Conservation (phyloP, 768 basidiomycete species). For the Multifurca ochricompacta region DNA sequence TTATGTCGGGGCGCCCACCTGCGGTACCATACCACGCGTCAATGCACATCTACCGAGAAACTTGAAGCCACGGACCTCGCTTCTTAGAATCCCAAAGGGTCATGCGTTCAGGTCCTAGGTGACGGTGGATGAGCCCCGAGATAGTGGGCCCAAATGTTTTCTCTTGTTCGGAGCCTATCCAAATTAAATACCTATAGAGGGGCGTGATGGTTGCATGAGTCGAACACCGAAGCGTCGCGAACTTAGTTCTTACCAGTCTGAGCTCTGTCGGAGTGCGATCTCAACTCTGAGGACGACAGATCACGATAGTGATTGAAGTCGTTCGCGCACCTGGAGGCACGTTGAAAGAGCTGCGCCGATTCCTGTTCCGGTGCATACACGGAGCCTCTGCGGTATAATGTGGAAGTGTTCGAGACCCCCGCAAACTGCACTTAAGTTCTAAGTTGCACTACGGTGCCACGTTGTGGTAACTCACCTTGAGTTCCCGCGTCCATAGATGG, state of each 20-base stretch:
- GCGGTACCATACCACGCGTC: neutral
- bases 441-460: neutral
- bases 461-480: slow-evolving; percentile 46
- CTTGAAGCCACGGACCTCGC: slow-evolving; percentile 26
- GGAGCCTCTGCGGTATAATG: slow-evolving; percentile 70
- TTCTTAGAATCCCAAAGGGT: slow-evolving; percentile 72
- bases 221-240: neutral
- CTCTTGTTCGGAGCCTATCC: slow-evolving; percentile 82
- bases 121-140: slow-evolving; percentile 58
- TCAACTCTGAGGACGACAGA: neutral
- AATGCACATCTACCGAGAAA: neutral
- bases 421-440: slow-evolving; percentile 45
- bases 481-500: slow-evolving; percentile 68
- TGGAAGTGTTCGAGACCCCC: slow-evolving; percentile 74
- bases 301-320: too few relatives aligned
- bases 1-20: slow-evolving; percentile 68
- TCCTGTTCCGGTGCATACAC: slow-evolving; percentile 77
- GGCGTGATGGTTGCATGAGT: slow-evolving; percentile 4
- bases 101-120: slow-evolving; percentile 66
- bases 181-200: slow-evolving; percentile 59
- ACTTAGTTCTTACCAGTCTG: slow-evolving; percentile 48
- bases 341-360: slow-evolving; percentile 75
- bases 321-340: slow-evolving; percentile 17
- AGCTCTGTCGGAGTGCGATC: slow-evolving; percentile 47
- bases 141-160: slow-evolving; percentile 81